Conservation (phyloP, 805 yeast genomes). For the Kazachstania kunashirensis region DNA sequence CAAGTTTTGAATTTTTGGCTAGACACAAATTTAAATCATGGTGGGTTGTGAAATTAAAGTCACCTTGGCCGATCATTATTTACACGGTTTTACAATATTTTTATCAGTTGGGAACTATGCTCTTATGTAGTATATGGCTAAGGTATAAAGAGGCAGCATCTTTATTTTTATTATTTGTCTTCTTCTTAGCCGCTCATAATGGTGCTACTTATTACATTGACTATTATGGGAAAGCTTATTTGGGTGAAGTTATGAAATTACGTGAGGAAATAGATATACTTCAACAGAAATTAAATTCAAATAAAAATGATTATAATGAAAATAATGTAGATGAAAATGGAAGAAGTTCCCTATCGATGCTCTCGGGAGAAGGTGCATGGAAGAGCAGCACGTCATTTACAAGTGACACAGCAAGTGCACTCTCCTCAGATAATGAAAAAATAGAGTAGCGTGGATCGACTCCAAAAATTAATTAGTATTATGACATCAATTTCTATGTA, state of each 20-base stretch:
- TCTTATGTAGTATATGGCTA: slow-evolving; percentile 84
- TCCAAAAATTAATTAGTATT: too few relatives aligned
- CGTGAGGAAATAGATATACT: slow-evolving; percentile 61
- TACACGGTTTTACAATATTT: slow-evolving; percentile 80
- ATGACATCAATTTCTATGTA: too few relatives aligned
- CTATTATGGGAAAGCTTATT: slow-evolving; percentile 80
- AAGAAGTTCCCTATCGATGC: too few relatives aligned
- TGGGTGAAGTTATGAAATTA: slow-evolving; percentile 68
- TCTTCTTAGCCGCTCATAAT: slow-evolving; percentile 71
- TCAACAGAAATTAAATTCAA: slow-evolving; percentile 31
- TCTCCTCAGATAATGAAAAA: too few relatives aligned
- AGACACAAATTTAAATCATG: slow-evolving; percentile 51
- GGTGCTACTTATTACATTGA: slow-evolving; percentile 95
- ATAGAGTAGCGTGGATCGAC: too few relatives aligned
- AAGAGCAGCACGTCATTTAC: too few relatives aligned
- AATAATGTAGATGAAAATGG: too few relatives aligned
- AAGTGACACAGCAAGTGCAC: too few relatives aligned
- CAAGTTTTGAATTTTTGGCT: slow-evolving; percentile 79
- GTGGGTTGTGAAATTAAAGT: slow-evolving; percentile 86
- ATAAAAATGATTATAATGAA: neutral
- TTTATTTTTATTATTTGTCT: slow-evolving; percentile 59
- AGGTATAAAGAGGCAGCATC: slow-evolving; percentile 57
- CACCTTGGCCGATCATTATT: slow-evolving; percentile 76
- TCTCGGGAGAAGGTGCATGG: too few relatives aligned
- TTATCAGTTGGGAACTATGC: slow-evolving; percentile 81